Evolutionary conservation across 208 protist species (phyloP), one percentile per base, ranked within the genome.

Genomic region (Tritrichomonas foetus): DNA sequence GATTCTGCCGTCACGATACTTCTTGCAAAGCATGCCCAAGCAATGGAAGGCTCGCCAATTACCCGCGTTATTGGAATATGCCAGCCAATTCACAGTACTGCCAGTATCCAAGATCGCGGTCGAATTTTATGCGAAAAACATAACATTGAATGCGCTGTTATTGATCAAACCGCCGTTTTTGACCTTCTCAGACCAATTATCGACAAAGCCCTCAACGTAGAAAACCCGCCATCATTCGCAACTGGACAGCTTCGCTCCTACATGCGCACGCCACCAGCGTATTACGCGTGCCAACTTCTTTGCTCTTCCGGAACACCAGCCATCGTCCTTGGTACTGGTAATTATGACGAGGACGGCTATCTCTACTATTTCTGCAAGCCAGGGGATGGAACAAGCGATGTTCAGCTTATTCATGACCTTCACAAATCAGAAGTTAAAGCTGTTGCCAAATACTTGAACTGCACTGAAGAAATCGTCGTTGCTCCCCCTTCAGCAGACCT

Each of bases 311-410:
- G 47, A 57, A 33, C 57, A 47, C 78, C 78, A 61, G 0, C 78
- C 1, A 89, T 89, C 39, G 78, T 89, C 39, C 25, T 89, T 61
- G 78, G 78, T 57, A 89, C 78, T 44, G 78, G 78, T 27, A 89
- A 89, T n/a, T 89, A 89, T 36, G 78, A 89, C 57, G 78, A 89
- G 39, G 78, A 89, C 47, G 78, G 78, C 3, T 89, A 89, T 20
- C 20, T 89, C 0, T 89, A 57, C n/a, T 89, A 89, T 36, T 89
- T 89, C 47, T 89, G 78, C 78, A 89, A 89, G 78, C 47, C 78
- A 39, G 78, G 78, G 14, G 78, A 89, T 89, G 78, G 78, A 44
- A 89, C 78, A 89, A 39, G 27, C 39, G 78, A 89, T 89, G 78
- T 89, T 20, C 78, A 89, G 41, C 30, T 89, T 11, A 53, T 89